phyloP scores from a whole-genome alignment of 2,329 filamentous ascomycete genomes.

The Dothistroma pini region DNA sequence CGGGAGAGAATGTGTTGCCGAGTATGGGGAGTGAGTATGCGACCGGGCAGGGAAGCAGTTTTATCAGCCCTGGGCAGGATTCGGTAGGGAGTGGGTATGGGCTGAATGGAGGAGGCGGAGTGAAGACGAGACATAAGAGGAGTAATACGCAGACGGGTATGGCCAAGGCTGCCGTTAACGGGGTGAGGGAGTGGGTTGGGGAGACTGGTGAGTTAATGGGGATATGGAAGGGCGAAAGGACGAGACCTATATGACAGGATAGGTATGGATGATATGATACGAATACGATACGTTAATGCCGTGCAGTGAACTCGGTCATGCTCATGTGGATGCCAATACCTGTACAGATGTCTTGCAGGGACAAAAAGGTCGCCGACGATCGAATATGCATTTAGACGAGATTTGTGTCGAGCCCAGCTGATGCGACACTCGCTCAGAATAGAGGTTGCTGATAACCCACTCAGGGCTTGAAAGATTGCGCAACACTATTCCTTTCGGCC shows the following conservation, averaged over 20 bases:
- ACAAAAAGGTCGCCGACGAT: no score
- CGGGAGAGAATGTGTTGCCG: conserved; percentile 90
- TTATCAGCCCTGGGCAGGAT: conserved; percentile 43
- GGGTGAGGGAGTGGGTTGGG: conserved; percentile 63
- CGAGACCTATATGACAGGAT: conserved; percentile 41
- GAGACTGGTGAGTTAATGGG: conserved; percentile 60
- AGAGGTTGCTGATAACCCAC: no score
- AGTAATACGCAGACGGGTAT: conserved; percentile 53
- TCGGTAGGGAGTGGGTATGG: conserved; percentile 36
- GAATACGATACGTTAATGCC: neutral
- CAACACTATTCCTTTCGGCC: no score
- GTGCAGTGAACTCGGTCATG: no score
- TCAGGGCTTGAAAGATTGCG: no score
- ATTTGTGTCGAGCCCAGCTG: no score
- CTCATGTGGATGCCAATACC: no score
- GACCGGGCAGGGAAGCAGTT: conserved; percentile 54
- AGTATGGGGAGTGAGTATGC: conserved; percentile 79
- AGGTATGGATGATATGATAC: neutral
- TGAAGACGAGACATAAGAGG: conserved; percentile 44
- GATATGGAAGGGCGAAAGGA: conserved; percentile 57
- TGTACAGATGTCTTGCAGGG: no score
- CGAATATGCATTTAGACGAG: no score
- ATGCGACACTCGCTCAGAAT: no score
- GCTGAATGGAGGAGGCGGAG: conserved; percentile 38
- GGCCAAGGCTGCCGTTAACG: conserved; percentile 56